phyloP scores from a whole-genome alignment of 192 early-diverging fungal genomes.

The Entomortierella beljakovae region DNA sequence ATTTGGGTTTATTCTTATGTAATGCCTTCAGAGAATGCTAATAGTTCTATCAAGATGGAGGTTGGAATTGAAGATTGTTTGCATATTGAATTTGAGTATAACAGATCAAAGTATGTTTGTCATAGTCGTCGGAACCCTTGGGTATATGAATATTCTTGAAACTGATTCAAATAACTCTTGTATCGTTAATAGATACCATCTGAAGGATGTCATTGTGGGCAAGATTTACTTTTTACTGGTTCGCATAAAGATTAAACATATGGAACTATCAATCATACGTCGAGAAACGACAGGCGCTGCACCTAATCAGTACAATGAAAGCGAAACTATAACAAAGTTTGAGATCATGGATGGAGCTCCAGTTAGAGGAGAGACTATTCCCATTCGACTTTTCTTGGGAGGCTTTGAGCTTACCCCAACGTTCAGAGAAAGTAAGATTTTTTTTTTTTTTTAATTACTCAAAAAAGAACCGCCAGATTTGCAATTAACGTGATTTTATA shows the following conservation, averaged over 20 bases:
- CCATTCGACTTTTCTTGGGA: conserved; percentile 95
- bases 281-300: conserved; percentile 96
- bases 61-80: conserved; percentile 99
- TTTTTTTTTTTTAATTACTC: background rate
- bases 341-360: conserved; percentile 99
- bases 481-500: background rate
- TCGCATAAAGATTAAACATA: conserved; percentile 99
- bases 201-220: conserved; percentile 99
- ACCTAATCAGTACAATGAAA: conserved; percentile 98
- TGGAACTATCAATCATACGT: conserved; percentile 99
- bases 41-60: conserved; percentile 99
- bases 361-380: conserved; percentile 94
- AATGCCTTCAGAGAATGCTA: conserved; percentile 87
- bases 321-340: conserved; percentile 98
- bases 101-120: conserved; percentile 88
- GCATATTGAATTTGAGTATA: conserved; percentile 99
- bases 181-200: conserved; percentile 79
- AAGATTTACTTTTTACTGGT: conserved; percentile 99
- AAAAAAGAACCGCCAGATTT: background rate
- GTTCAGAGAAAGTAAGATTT: conserved; percentile 75
- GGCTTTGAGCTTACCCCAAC: conserved; percentile 99
- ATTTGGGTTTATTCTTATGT: conserved; percentile 98
- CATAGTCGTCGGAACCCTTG: background rate
- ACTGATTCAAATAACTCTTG: background rate
- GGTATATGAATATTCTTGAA: background rate